Conservation (phyloP, 495 filamentous ascomycete genomes). For the Glonium stellatum region DNA sequence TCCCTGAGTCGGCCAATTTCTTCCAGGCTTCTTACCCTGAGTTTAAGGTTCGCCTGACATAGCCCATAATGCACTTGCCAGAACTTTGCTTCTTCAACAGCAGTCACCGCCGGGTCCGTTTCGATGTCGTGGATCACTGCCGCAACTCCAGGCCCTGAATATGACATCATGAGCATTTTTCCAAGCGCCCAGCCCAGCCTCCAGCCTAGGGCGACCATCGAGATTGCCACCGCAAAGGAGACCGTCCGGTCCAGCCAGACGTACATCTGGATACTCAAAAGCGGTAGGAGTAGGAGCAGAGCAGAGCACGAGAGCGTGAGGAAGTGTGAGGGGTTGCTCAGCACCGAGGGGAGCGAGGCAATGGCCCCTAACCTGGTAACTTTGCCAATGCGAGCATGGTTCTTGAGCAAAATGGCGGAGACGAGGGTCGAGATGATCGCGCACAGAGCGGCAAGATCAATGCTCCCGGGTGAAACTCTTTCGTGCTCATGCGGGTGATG, state of each 20-base stretch:
- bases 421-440: constrained; percentile 85
- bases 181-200: constrained; percentile 78
- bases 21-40: constrained; percentile 60
- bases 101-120: constrained; percentile 63
- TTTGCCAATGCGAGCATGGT: constrained; percentile 89
- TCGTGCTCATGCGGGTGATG: constrained; percentile 64
- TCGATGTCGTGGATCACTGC: constrained; percentile 80
- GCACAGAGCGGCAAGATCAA: constrained; percentile 76
- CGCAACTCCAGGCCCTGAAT: constrained; percentile 57
- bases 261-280: constrained; percentile 68
- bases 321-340: constrained; percentile 90
- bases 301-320: constrained; percentile 79
- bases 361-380: constrained; percentile 74
- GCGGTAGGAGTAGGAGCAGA: constrained; percentile 73
- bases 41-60: constrained; percentile 88
- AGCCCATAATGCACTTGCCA: constrained; percentile 99
- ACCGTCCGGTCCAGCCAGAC: constrained; percentile 75
- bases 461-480: constrained; percentile 61
- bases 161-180: constrained; percentile 91
- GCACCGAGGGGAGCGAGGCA: constrained; percentile 68
- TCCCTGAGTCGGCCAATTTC: constrained; percentile 62
- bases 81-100: constrained; percentile 82
- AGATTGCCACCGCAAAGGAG: constrained; percentile 67
- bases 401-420: constrained; percentile 78
- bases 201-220: constrained; percentile 80